These are phyloP conservation scores for Cornus florida DNA, from an alignment of 148 eudicot species.

Conservation along the genomic window DNA sequence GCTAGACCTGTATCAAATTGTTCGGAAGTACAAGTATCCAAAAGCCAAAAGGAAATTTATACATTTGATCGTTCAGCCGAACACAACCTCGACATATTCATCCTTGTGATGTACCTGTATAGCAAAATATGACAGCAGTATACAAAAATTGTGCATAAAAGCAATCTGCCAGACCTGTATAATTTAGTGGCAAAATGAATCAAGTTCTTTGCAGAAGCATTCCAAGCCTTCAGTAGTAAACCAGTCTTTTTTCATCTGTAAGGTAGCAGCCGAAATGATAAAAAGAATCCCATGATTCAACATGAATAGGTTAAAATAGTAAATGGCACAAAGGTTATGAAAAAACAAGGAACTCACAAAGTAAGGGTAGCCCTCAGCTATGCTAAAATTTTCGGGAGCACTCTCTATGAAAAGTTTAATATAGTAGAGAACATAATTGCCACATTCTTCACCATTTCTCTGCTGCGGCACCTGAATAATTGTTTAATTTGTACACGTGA, in stretches of 20 bases:
- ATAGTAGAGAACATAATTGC: slow-evolving; percentile 55
- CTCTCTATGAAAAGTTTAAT: slow-evolving; percentile 42
- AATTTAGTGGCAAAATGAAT: slow-evolving; percentile 6
- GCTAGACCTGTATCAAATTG: neutral
- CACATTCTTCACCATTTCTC: slow-evolving; percentile 48
- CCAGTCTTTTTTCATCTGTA: slow-evolving; percentile 54
- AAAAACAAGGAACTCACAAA: slow-evolving; percentile 43
- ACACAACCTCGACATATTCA: neutral
- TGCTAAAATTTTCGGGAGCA: slow-evolving; percentile 47
- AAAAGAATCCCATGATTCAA: neutral
- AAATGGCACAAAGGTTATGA: neutral
- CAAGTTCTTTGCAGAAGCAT: slow-evolving; percentile 36
- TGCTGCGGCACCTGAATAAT: slow-evolving; percentile 71
- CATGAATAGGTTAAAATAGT: neutral
- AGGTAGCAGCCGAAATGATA: neutral
- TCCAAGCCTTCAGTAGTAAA: slow-evolving; percentile 43
- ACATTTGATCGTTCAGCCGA: neutral
- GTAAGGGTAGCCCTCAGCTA: slow-evolving; percentile 39
- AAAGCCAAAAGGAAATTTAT: no score
- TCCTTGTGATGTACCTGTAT: neutral
- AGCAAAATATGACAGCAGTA: neutral
- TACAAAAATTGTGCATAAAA: neutral
- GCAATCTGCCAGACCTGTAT: neutral
- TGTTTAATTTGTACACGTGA: neutral
- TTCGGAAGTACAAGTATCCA: no score